These are phyloP conservation scores for Pelargonium cotyledonis DNA, from an alignment of 441 rosid species.

Conservation along the genomic window DNA sequence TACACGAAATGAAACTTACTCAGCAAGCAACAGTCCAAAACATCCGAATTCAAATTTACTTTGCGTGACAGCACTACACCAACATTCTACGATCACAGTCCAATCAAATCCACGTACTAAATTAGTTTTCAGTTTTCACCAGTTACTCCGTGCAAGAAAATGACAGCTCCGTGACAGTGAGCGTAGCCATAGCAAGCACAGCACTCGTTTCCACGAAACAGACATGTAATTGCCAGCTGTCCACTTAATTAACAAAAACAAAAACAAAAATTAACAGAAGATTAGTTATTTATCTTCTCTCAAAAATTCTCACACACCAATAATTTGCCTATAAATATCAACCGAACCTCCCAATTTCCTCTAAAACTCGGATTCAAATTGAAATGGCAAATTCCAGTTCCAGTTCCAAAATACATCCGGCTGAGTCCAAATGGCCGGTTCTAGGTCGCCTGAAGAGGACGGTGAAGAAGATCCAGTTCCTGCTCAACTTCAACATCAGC, in stretches of 20 bases:
- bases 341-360: neutral
- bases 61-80: no score
- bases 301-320: neutral
- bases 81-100: no score
- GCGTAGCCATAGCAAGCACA: neutral
- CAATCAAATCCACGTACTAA: neutral
- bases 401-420: no score
- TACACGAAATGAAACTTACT: neutral
- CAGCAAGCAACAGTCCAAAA: neutral
- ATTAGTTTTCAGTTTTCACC: neutral
- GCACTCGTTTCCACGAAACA: neutral
- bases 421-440: conserved; percentile 17
- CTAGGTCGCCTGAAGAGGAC: conserved; percentile 34
- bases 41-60: no score
- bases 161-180: no score
- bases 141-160: no score
- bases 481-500: conserved; percentile 24
- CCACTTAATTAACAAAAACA: neutral
- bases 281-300: no score
- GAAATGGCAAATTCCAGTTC: no score
- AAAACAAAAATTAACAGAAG: no score
- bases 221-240: neutral
- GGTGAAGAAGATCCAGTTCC: conserved; percentile 34
- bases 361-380: no score
- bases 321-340: neutral